These are phyloP conservation scores for Scedosporium apiospermum DNA, from an alignment of 2,329 filamentous ascomycete genomes.

Conservation along the genomic window DNA sequence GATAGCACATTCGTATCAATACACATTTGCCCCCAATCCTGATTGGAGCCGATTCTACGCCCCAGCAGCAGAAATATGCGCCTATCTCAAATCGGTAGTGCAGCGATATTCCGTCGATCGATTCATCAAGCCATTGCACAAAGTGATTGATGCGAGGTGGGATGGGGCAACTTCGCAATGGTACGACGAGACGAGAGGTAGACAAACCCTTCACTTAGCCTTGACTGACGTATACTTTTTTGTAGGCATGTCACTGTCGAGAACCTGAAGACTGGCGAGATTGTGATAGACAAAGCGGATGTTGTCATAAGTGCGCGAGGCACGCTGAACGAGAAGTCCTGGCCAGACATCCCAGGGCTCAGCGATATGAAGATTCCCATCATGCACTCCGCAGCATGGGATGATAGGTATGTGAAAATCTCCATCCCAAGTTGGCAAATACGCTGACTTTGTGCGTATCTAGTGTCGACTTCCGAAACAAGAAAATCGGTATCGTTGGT, in stretches of 20 bases:
- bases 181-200: conserved; percentile 17
- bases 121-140: conserved; percentile 34
- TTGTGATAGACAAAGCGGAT: conserved; percentile 28
- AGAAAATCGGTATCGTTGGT: conserved; percentile 40
- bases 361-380: conserved; percentile 22
- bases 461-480: conserved; percentile 25
- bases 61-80: conserved; percentile 35
- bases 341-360: conserved; percentile 33
- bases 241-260: no score
- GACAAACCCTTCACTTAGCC: no score
- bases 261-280: conserved; percentile 21
- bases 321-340: conserved; percentile 30
- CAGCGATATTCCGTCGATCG: conserved; percentile 35
- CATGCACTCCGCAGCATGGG: conserved; percentile 25
- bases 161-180: conserved; percentile 28
- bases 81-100: conserved; percentile 37
- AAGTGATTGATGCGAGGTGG: conserved; percentile 31
- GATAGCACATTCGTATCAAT: conserved; percentile 44
- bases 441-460: conserved; percentile 22
- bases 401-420: conserved; percentile 20
- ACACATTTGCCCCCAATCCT: conserved; percentile 45
- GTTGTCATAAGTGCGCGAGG: conserved; percentile 32
- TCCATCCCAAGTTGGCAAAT: neutral
- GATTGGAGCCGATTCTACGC: conserved; percentile 44
- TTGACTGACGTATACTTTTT: no score